These are phyloP conservation scores for Boletus bicolor DNA, from an alignment of 768 basidiomycete genomes.

Conservation along the genomic window DNA sequence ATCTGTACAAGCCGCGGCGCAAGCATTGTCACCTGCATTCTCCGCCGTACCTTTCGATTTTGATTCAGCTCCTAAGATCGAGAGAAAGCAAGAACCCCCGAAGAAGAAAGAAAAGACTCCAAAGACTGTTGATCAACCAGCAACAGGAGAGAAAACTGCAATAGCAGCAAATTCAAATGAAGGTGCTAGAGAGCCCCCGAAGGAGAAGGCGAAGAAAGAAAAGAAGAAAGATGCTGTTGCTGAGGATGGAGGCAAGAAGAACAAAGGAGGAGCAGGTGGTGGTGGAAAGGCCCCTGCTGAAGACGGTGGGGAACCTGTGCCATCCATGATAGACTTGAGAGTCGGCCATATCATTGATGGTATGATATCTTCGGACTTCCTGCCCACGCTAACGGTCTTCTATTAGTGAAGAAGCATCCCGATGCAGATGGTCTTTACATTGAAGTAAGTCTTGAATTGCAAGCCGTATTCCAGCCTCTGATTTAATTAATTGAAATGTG, in stretches of 20 bases:
- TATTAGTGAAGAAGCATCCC: conserved; percentile 87
- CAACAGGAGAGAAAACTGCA: conserved; percentile 24
- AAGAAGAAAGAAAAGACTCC: conserved; percentile 75
- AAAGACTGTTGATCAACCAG: conserved; percentile 32
- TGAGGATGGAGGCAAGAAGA: conserved; percentile 35
- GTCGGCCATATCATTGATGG: conserved; percentile 92
- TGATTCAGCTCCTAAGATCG: conserved; percentile 66
- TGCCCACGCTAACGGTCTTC: conserved; percentile 4
- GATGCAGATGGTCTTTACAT: conserved; percentile 98
- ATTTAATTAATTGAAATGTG: background rate
- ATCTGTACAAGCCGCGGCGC: conserved; percentile 56
- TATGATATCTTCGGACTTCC: conserved; percentile 35
- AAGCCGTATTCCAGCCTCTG: background rate
- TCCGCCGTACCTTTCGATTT: conserved; percentile 66
- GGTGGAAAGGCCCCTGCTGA: conserved; percentile 39
- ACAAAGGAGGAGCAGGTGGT: conserved; percentile 36
- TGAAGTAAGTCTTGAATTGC: conserved; percentile 51
- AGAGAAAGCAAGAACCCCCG: conserved; percentile 66
- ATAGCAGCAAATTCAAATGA: conserved; percentile 37
- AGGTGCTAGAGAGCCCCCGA: conserved; percentile 31
- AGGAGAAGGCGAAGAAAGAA: conserved; percentile 40
- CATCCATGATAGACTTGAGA: conserved; percentile 96
- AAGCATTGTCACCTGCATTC: conserved; percentile 50
- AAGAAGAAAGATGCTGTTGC: conserved; percentile 52
- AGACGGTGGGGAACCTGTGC: conserved; percentile 79